Evolutionary conservation across 2,329 filamentous ascomycete genomes (phyloP), one percentile per base, ranked within the genome.

Genomic region (Botryotinia narcissicola): DNA sequence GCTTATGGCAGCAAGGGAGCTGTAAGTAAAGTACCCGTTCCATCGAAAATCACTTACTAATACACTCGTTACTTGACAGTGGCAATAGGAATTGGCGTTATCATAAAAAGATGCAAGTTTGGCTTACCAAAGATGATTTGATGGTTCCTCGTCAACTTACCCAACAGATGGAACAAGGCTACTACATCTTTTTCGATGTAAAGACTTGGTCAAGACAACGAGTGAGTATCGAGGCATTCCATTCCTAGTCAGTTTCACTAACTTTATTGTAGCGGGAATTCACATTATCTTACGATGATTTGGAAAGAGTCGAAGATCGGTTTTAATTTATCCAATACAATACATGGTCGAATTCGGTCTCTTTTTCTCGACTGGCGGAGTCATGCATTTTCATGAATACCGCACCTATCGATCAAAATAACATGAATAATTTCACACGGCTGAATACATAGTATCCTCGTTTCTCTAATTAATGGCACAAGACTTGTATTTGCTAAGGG

Each of bases 91-190:
- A 90, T 80, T 92, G 90, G 90, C 84, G 90, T 75, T 92, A 89
- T 87, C 89, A 92, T 80, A 91, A 91, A 83, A 90, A 90, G 80
- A 82, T 89, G 37, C 88, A 89, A 76, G 81, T 91, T 37, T 92
- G 90, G 90, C 82, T 92, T 68, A 91, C 90, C 8, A 91, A 91
- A 81, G 90, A 91, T 78, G 89, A 91, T 73, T 83, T 88, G 76
- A 89, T 91, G 88, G 86, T 87, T 62, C 89, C 89, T 44, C 88
- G 89, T 74, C 84, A 86, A 25, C 80, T 91, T 62, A 87, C 87
- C 71, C 85, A 85, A 20, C 87, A 84, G 70, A 87, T 89, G 68
- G 90, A 92, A 81, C 87, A 89, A 74, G 90, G 90, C 0, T 91
- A 87, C 81, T 92, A 91, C 79, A 86, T 91, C 74, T 86, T 91